Evolutionary conservation across 768 basidiomycete genomes (phyloP), one percentile per base, ranked within the genome.

Genomic region (Kwoniella shandongensis): DNA sequence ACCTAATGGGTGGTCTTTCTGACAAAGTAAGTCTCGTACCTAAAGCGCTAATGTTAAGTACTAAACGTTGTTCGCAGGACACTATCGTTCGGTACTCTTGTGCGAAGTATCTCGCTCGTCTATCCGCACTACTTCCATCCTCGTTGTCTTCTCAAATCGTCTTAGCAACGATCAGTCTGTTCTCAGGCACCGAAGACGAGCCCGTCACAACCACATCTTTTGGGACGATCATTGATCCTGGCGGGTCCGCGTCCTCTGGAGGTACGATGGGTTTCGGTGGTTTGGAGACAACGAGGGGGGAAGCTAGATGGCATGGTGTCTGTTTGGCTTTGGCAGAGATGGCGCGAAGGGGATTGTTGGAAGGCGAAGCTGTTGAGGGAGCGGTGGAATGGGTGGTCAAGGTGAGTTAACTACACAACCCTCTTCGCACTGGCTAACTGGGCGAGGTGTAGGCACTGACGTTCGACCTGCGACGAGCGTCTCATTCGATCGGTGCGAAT

Each of bases 81-180:
- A 97, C 94, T 0, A 80, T 92, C 25, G 91, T 98, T 12, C 87
- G 96, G 47, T 97, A 90, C 84, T 91, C 94, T 13, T 84, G 91
- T 4, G 89, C 96, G 10, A 99, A 98, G 76, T 89, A 88, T 36
- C 79, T 97, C 8, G 88, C 92, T 7, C 85, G 92, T 6, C 83
- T 97, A 42, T 81, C 89, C 1, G 86, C 88, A 63, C 83, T 88
- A 36, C 82, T 99, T 1, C 89, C 96, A 1, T 57, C 77, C 1
- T 85, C 86, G 30, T 88, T 91, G 65, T 80, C 84, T 1, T 78
- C 81, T 30, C 91, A 98, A 72, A 85, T 98, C n/a, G 77, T 94
- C 3, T 86, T 88, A 50, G 89, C 85, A 4, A 79, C 91, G 30
- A 78, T 92, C 58, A 81, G 80, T 0, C 79, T 91, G n/a, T 96